These are phyloP conservation scores for Thelonectria discophora DNA, from an alignment of 2,329 filamentous ascomycete genomes.

Conservation along the genomic window DNA sequence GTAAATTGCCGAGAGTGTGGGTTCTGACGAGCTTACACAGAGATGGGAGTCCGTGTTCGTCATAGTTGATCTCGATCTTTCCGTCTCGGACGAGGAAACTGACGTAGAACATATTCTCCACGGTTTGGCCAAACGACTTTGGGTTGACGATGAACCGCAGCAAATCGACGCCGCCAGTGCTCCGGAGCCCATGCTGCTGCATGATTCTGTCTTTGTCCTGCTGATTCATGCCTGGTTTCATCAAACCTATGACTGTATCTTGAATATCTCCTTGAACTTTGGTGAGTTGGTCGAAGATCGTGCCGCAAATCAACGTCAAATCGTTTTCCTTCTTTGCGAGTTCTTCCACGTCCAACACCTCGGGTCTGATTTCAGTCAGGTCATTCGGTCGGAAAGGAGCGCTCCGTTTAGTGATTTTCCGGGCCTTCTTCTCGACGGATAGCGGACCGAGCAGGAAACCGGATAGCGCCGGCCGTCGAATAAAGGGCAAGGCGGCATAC, in stretches of 20 bases:
- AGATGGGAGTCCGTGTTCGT: slow-evolving; percentile 78
- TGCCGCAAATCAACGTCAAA: slow-evolving; percentile 79
- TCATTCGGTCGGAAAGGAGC: slow-evolving; percentile 75
- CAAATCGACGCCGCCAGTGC: slow-evolving; percentile 76
- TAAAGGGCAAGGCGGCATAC: slow-evolving; percentile 77
- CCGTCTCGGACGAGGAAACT: slow-evolving; percentile 94
- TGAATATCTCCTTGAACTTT: slow-evolving; percentile 58
- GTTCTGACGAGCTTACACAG: slow-evolving; percentile 66
- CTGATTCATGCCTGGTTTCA: slow-evolving; percentile 59
- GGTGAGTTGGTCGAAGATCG: slow-evolving; percentile 72
- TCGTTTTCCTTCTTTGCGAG: slow-evolving; percentile 82
- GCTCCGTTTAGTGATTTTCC: slow-evolving; percentile 74
- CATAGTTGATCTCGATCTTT: slow-evolving; percentile 75
- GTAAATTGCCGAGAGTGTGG: slow-evolving; percentile 14
- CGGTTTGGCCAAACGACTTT: slow-evolving; percentile 87
- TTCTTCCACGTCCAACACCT: slow-evolving; percentile 79
- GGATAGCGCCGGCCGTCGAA: slow-evolving; percentile 77
- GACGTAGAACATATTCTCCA: slow-evolving; percentile 97
- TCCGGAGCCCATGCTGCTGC: slow-evolving; percentile 70
- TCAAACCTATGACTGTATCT: slow-evolving; percentile 53
- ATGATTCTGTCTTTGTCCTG: slow-evolving; percentile 63
- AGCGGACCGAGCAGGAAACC: slow-evolving; percentile 90
- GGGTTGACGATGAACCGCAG: slow-evolving; percentile 93
- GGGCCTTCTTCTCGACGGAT: slow-evolving; percentile 84
- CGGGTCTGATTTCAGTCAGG: slow-evolving; percentile 75